These are phyloP conservation scores for Trichosporon sp. DNA, from an alignment of 1,284 basidiomycete genomes.

Conservation along the genomic window DNA sequence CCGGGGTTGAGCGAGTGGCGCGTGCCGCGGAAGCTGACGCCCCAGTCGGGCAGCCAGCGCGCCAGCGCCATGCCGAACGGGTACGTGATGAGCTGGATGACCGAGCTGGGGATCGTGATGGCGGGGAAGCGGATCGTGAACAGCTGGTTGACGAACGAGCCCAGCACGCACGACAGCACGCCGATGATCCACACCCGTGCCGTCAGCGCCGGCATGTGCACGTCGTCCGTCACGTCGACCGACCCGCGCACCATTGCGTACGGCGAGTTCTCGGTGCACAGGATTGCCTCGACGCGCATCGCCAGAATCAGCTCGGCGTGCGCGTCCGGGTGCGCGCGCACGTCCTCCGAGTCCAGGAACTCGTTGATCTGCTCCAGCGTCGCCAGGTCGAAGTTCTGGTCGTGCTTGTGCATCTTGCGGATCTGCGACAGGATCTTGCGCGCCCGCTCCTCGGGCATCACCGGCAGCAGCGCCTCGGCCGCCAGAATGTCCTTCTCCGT, in stretches of 20 bases:
- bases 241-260: constrained; percentile 83
- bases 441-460: not conserved
- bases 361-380: constrained; percentile 25
- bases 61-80: constrained; percentile 33
- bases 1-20: constrained; percentile 45
- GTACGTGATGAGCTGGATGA: constrained; percentile 38
- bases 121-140: constrained; percentile 48
- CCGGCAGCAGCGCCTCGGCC: not conserved
- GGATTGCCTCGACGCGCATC: constrained; percentile 38
- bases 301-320: constrained; percentile 27
- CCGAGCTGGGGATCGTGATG: constrained; percentile 27
- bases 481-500: constrained; percentile 2
- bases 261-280: constrained; percentile 57
- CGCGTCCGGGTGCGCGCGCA: constrained; percentile 22
- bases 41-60: constrained; percentile 4
- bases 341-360: constrained; percentile 27
- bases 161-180: constrained; percentile 50
- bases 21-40: constrained; percentile 17
- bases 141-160: constrained; percentile 65
- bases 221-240: constrained; percentile 72
- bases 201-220: constrained; percentile 71
- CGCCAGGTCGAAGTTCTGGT: constrained; percentile 31
- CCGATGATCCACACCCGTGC: constrained; percentile 74
- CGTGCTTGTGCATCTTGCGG: constrained; percentile 27
- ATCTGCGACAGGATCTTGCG: constrained; percentile 26